These are phyloP conservation scores for Zychaea mexicana DNA, from an alignment of 371 early-diverging fungal genomes.

Conservation along the genomic window DNA sequence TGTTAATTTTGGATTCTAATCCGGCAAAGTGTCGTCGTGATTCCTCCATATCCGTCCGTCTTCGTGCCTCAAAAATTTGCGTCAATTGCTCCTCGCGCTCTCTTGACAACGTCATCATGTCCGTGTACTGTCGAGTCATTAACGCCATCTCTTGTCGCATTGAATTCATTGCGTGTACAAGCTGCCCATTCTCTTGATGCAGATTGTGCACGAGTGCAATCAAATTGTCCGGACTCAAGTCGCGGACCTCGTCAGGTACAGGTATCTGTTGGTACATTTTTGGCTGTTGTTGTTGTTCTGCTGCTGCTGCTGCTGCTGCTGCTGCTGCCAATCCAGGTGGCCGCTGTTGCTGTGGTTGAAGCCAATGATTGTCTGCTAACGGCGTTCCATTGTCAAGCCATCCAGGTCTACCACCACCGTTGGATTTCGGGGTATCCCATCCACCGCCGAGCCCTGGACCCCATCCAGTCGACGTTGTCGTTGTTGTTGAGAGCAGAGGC, in stretches of 20 bases:
- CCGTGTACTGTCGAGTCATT: conserved; percentile 41
- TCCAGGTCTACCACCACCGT: background rate
- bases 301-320: background rate
- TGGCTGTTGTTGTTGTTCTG: conserved; percentile 5
- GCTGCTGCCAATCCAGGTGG: conserved; percentile 1
- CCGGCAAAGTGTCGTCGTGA: conserved; percentile 42
- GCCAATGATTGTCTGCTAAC: background rate
- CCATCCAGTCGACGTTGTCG: background rate
- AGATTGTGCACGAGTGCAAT: conserved; percentile 36
- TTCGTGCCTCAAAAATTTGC: conserved; percentile 28
- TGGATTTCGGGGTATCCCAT: background rate
- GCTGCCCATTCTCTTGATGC: conserved; percentile 43
- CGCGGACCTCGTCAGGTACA: background rate
- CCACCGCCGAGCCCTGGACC: background rate
- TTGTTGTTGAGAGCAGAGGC: background rate
- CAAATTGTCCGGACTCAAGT: conserved; percentile 19
- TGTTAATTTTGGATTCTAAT: conserved; percentile 31
- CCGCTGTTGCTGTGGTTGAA: background rate
- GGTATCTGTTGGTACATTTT: background rate
- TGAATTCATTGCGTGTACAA: conserved; percentile 38
- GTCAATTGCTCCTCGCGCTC: conserved; percentile 41
- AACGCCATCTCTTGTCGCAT: conserved; percentile 53
- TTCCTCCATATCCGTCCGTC: conserved; percentile 52
- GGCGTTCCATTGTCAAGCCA: conserved; percentile 2
- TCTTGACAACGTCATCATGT: conserved; percentile 40